Percentiles rank a stretch among this genome's conserved stretches.
These are phyloP conservation scores for Speleostelium caveatum DNA, from an alignment of 78 protist species.

Conservation along the genomic window DNA sequence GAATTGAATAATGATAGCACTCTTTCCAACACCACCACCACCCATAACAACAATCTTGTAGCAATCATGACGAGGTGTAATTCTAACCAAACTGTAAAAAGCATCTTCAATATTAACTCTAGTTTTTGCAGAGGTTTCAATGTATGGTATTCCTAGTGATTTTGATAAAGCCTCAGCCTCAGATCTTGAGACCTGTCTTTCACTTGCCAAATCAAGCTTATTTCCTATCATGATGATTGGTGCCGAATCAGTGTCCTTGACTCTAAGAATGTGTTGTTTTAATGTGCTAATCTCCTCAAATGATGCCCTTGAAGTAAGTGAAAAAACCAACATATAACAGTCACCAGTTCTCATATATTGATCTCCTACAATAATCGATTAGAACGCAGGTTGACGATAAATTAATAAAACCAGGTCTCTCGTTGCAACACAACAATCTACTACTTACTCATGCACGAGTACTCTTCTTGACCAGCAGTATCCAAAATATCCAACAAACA, in stretches of 20 bases:
- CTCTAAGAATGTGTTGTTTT: conserved; percentile 87
- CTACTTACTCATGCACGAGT: conserved; percentile 86
- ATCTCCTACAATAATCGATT: conserved; percentile 9
- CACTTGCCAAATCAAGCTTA: conserved; percentile 86
- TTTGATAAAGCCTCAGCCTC: conserved; percentile 88
- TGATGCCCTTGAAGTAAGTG: conserved; percentile 22
- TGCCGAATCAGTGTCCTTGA: conserved; percentile 80
- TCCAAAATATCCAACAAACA: conserved; percentile 93
- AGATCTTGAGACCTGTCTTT: conserved; percentile 62
- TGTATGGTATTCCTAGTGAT: conserved; percentile 61
- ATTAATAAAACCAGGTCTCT: not conserved
- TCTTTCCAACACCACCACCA: conserved; percentile 75
- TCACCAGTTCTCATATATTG: conserved; percentile 78
- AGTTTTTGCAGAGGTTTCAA: conserved; percentile 93
- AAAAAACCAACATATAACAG: conserved; percentile 55
- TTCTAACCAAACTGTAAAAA: conserved; percentile 82
- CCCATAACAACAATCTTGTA: conserved; percentile 68
- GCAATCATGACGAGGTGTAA: conserved; percentile 31
- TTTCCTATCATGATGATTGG: conserved; percentile 94
- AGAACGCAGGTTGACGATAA: not conserved
- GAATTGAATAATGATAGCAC: conserved; percentile 60
- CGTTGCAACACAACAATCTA: not conserved
- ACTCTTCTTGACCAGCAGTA: conserved; percentile 98
- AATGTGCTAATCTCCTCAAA: conserved; percentile 83
- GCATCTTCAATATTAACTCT: conserved; percentile 91